Base-by-base conservation (phyloP, 2,329 filamentous ascomycete genomes). In the Diplodia corticola region DNA sequence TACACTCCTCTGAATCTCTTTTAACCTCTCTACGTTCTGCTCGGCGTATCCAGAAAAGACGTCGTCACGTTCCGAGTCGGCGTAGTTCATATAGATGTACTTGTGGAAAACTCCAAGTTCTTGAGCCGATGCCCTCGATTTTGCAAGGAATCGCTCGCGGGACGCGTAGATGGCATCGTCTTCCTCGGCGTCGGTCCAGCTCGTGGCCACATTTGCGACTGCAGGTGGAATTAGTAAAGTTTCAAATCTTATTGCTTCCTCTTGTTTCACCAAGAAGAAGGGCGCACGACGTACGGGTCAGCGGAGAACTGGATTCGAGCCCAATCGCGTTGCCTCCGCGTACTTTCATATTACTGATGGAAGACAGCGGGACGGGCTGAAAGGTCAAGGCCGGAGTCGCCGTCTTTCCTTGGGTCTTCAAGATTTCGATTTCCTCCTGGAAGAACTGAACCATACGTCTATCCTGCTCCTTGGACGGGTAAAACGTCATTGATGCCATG, bases 41-140 rank as follows among this genome's bases (percentile, higher is more conserved):
- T 53, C 51, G 1, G 69, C 72, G 49, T 74, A 74, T 15, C 71
- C 67, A 4, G 66, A 40, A 1, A 75, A 67, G 4, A 70, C 69
- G 30, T 73, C 68, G 17, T 67, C 60, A 9, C 17, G 22, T 17
- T 35, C 22, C 20, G 37, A 24, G 22, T 33, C 28, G 15, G 59
- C 65, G 20, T 67, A 67, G 24, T 67, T 64, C 33, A 67, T 48
- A 35, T 67, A 67, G 24, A 63, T 12, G 51, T 53, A 67, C 26
- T 61, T 49, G 20, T 61, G 17, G 12, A 49, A 30, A 6, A 61
- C 44, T 24, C 57, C 57, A 4, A 61, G 57, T 9, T 61, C 44
- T 5, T 6, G 10, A 5, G 57, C 57, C 5, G 44, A 17, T 22
- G 20, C 40, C 20, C 5, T 37, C 17, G 26, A 48, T 17, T 26